Evolutionary conservation across 108 stramenopile genomes (phyloP), one percentile per base, ranked within the genome.

Genomic region (Cyclotella baltica): DNA sequence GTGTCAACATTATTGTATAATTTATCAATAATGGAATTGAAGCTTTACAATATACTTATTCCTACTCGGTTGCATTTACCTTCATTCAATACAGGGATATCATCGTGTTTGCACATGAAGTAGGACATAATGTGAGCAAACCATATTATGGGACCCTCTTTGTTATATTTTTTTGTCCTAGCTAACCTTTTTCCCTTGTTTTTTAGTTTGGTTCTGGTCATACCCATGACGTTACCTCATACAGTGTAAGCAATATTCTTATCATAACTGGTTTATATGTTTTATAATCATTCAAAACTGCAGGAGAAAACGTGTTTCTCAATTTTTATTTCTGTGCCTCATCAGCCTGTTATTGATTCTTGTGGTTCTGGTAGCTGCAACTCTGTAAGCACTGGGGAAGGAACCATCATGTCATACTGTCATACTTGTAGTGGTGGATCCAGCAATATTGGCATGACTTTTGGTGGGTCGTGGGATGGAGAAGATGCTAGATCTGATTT

Each of bases 381-480:
- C 13, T 13, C 6, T 6, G 40, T 43, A 13, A 6, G 15, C 10
- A 55, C 53, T 55, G 53, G 23, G 16, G 23, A 55, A 6, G 53
- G 15, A 6, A 19, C 53, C 16, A 55, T 55, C 53, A 55, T 55
- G 53, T 23, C 22, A n/a, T 55, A 55, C 53, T 55, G 53, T 23
- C 9, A 55, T 55, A 23, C 22, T 55, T 55, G 53, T 23, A 9
- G 16, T 19, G 53, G 53, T 19, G 53, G 53, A 55, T 9, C 6
- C 6, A 55, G 6, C 16, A 43, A 61, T 29, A 61, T 61, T 4
- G 27, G 11, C 6, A 29, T 31, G 9, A 61, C 59, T 6, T 61
- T 61, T 28, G 59, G 59, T 61, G 59, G 59, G 15, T 23, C 28
- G 28, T 61, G 59, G 59, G n/a, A n/a, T n/a, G 28, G 31, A 16